Evolutionary conservation across 345 rosid species (phyloP).

Genomic region (Noccaea caerulescens): DNA sequence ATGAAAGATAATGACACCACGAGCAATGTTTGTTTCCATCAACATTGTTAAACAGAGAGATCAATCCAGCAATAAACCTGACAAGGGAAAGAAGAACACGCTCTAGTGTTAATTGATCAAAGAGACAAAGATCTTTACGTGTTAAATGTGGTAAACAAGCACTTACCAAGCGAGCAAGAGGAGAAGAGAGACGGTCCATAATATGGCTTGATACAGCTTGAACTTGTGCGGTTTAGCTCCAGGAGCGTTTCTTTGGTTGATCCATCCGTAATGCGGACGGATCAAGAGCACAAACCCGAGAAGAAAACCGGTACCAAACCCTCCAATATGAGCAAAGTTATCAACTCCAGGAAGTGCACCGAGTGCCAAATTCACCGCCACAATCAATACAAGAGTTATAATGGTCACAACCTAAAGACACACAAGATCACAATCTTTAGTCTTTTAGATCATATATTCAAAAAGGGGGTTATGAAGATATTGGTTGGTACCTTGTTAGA

Average conservation of each 20-base stretch:
- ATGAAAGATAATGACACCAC: slow-evolving; percentile 95
- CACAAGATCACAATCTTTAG: slow-evolving; percentile 12
- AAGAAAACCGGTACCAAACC: slow-evolving; percentile 82
- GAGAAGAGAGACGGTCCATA: slow-evolving; percentile 80
- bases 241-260: slow-evolving; percentile 58
- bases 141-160: not conserved
- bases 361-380: slow-evolving; percentile 76
- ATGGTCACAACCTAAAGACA: slow-evolving; percentile 63
- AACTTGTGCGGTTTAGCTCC: slow-evolving; percentile 53
- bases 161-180: slow-evolving; percentile 75
- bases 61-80: slow-evolving; percentile 66
- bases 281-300: slow-evolving; percentile 87
- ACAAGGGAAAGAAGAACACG: not conserved
- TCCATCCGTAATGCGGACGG: slow-evolving; percentile 91
- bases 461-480: not conserved
- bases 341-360: slow-evolving; percentile 98
- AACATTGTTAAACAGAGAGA: slow-evolving; percentile 73
- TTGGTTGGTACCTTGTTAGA: slow-evolving; percentile 64
- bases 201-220: slow-evolving; percentile 68
- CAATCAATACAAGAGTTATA: slow-evolving; percentile 68
- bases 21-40: slow-evolving; percentile 93
- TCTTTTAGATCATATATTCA: not conserved
- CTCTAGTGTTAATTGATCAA: not conserved
- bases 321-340: slow-evolving; percentile 98
- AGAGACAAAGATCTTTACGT: not conserved